Base-by-base conservation (phyloP, 805 yeast genomes). In the Kluyveromyces dobzhanskii region DNA sequence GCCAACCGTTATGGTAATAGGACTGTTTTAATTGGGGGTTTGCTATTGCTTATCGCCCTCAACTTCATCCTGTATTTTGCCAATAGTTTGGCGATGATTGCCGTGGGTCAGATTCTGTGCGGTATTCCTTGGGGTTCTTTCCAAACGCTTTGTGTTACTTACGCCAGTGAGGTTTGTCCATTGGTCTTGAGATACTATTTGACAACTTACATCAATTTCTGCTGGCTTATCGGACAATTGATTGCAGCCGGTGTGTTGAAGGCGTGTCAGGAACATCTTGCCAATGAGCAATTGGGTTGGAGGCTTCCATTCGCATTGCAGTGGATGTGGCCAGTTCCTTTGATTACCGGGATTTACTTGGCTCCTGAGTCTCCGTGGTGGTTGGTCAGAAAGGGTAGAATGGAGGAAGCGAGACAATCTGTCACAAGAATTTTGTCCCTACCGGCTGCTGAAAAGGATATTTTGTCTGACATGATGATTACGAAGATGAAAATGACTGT, bases 291-390 rank as follows among this genome's bases (percentile, higher is more conserved):
- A 16, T 49, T 65, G 62, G 69, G 76, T 5, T 77, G 72, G 54
- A 62, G 66, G 40, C 61, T 73, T 30, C 80, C 82, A 8, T 74
- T 71, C 51, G 80, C 75, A 3, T 42, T 76, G 9, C 83, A 76
- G 57, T 76, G 81, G 81, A 54, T 66, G 4, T 76, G 79, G 79
- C 72, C 77, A 10, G 51, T 67, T 9, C 75, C 76, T 28, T 51
- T 76, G 19, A 47, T 66, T 21, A 48, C 65, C 38, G 66, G 67
- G 13, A 62, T 69, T 10, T 60, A 42, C 39, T 53, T 71, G 4
- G 71, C 76, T 30, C 81, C 80, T 10, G 80, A 75, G 40, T 70
- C 76, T 8, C 81, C 81, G 21, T 21, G 75, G 70, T 75, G 75
- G 73, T 55, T 73, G 33, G 66, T 69, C 3, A 65, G 68, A 40